A percentile compares a stretch with the other conserved stretches of the same genome.
Conservation (phyloP, 371 early-diverging fungal species). For the Lichtheimia corymbifera region DNA sequence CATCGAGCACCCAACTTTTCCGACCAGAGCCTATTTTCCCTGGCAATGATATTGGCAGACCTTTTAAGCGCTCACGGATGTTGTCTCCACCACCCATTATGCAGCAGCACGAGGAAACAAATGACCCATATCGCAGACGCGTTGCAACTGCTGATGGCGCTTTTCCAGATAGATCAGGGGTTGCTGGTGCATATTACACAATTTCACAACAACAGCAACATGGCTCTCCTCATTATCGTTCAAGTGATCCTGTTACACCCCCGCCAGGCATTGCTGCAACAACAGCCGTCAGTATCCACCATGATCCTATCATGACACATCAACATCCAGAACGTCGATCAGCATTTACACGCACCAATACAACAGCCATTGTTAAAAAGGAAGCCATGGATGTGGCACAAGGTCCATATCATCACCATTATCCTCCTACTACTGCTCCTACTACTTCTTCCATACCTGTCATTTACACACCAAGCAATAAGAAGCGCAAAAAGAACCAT, state of each 20-base stretch:
- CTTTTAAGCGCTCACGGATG: conserved; percentile 8
- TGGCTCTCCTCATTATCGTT: no score
- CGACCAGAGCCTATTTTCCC: conserved; percentile 43
- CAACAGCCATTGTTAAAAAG: conserved; percentile 1
- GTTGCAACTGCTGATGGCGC: conserved; percentile 2
- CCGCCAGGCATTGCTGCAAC: not conserved
- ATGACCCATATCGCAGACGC: conserved; percentile 11
- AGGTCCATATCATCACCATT: not conserved
- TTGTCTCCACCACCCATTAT: conserved; percentile 7
- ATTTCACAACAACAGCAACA: conserved; percentile 2
- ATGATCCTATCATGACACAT: no score
- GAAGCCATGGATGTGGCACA: not conserved
- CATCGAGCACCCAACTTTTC: conserved; percentile 17
- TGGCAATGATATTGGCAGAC: not conserved
- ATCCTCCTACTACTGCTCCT: not conserved
- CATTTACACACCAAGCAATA: conserved; percentile 32
- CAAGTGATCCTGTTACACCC: no score
- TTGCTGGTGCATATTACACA: not conserved
- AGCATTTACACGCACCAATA: conserved; percentile 15
- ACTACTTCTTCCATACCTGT: conserved; percentile 19
- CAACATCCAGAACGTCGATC: conserved; percentile 7
- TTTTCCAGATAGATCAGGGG: conserved; percentile 7
- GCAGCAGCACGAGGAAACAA: not conserved
- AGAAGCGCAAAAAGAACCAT: conserved; percentile 28
- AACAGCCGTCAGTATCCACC: not conserved